phyloP scores from a whole-genome alignment of 2,329 filamentous ascomycete genomes.

The Hymenoscyphus infarciens region DNA sequence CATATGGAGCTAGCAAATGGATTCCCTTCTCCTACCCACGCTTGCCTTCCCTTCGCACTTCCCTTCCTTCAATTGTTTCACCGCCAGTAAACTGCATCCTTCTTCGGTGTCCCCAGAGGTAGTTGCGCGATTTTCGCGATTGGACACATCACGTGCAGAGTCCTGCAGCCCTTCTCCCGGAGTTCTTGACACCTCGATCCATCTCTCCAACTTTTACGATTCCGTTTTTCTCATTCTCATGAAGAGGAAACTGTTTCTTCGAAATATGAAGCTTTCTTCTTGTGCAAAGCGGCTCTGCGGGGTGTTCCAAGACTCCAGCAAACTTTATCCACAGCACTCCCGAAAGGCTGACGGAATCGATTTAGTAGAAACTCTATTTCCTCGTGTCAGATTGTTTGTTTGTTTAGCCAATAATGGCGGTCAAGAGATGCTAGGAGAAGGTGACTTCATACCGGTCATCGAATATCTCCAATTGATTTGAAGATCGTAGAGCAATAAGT shows the following conservation, averaged over 20 bases:
- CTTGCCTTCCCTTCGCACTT: constrained; percentile 7
- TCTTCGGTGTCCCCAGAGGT: not conserved
- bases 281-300: not conserved
- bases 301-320: not conserved
- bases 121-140: constrained; percentile 12
- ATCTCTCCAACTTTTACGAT: not conserved
- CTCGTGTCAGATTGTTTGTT: not conserved
- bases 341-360: not conserved
- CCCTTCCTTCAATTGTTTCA: constrained; percentile 18
- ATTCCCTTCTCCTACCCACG: constrained; percentile 20
- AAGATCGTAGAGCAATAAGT: not conserved
- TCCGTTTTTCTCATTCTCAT: not conserved
- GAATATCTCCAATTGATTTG: no score
- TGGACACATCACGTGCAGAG: constrained; percentile 9
- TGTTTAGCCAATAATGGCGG: not conserved
- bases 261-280: not conserved
- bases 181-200: not conserved
- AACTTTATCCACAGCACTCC: no score
- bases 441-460: not conserved
- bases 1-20: constrained; percentile 22
- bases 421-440: not conserved
- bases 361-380: not conserved
- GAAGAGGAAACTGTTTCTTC: not conserved
- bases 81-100: constrained; percentile 19
- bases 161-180: not conserved